These are phyloP conservation scores for Manihot esculenta DNA, from an alignment of 441 rosid species.

Conservation along the genomic window DNA sequence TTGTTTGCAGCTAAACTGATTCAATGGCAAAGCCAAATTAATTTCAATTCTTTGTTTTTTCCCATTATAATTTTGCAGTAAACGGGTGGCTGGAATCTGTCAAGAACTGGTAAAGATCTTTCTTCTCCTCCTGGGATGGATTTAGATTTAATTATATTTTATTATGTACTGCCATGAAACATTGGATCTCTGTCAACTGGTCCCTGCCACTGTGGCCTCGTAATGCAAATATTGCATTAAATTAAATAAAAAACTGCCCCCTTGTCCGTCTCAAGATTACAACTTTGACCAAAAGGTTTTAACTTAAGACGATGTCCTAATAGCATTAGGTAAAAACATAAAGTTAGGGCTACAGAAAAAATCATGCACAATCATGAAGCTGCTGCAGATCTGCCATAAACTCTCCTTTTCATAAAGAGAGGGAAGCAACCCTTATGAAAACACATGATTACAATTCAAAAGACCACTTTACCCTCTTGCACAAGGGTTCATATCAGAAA, in stretches of 20 bases:
- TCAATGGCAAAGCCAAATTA: background rate
- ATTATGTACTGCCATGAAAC: background rate
- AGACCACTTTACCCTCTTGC: constrained; percentile 14
- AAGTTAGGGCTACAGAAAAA: background rate
- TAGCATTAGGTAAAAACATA: constrained; percentile 9
- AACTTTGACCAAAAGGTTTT: constrained; percentile 18
- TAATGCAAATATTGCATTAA: too few species aligned
- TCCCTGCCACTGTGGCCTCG: background rate
- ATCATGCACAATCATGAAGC: constrained; percentile 16
- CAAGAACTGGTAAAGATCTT: background rate
- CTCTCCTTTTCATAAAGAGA: constrained; percentile 9
- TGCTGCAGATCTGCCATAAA: background rate
- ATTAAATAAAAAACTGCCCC: background rate
- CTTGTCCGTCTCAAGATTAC: background rate
- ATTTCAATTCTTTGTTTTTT: background rate
- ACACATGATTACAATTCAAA: background rate
- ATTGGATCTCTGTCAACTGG: background rate
- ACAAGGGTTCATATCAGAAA: background rate
- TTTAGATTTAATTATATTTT: too few species aligned
- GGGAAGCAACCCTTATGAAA: background rate
- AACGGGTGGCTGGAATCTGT: background rate
- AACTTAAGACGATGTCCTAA: constrained; percentile 6
- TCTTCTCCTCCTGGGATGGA: background rate
- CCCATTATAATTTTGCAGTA: background rate
- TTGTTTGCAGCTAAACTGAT: background rate